Base-by-base conservation (phyloP, 2,329 filamentous ascomycete genomes). In the Leptographium radiaticola region DNA sequence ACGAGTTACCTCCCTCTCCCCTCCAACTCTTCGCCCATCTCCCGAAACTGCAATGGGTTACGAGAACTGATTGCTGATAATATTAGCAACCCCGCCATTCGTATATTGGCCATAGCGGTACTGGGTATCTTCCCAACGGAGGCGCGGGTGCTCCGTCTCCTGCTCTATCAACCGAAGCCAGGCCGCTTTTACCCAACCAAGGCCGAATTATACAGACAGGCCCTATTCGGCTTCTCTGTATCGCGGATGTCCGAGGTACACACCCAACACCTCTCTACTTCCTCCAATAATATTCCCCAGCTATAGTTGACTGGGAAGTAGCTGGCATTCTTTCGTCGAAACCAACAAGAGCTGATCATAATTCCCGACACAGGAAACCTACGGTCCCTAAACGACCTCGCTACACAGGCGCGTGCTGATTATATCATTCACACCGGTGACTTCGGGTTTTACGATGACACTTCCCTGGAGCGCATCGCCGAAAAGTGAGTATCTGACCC, bases 361-460 rank as follows among this genome's bases (percentile, higher is more conserved):
- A 52, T 36, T 18, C 13, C 16, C 20, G 2, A 15, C 44, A 53
- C 62, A 98, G 93, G 93, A 70, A 96, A 97, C 70, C 76, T 98
- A 62, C 83, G 86, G 72, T 96, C 93, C 61, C 76, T 98, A 64
- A 98, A 98, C 73, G 90, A 97, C 58, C 84, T 98, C 58, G 93
- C 93, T 60, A 94, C 88, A 71, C 87, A 93, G 67, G 91, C 93
- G 58, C 87, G 87, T 67, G 93, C 93, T 63, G 89, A 96, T 72
- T 89, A 96, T 73, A 95, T 98, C 70, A 89, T 98, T 65, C 93
- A 98, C 71, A 98, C 93, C 20, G 93, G 93, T 69, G 93, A 98
- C 70, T 98, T 98, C 68, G 93, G 93, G 59, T 98, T 98, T 74
- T 98, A 98, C 74, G 93, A 98, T 70, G 87, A 95, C 64, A 88